These are phyloP conservation scores for Monilinia aucupariae DNA, from an alignment of 2,329 filamentous ascomycete genomes.

Conservation along the genomic window DNA sequence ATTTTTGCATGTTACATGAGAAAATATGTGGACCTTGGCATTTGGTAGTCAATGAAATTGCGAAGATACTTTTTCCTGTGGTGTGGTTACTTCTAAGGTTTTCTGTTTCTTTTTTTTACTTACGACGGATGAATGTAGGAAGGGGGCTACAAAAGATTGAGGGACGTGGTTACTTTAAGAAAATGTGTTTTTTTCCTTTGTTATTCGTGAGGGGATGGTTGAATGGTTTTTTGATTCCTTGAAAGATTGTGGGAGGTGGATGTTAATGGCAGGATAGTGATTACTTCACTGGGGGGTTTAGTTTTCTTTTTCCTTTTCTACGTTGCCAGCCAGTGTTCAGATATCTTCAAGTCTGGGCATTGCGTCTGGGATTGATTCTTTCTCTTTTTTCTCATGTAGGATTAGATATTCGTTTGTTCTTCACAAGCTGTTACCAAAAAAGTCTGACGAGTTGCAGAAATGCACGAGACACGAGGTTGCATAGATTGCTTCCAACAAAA, in stretches of 20 bases:
- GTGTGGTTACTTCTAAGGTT: not conserved
- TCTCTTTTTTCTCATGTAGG: not conserved
- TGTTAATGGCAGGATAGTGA: not conserved
- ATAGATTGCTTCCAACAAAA: not conserved
- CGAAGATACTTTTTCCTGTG: not conserved
- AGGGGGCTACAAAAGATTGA: not conserved
- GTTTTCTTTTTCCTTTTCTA: not conserved
- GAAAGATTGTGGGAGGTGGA: not conserved
- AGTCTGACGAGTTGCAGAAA: not conserved
- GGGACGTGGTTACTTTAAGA: not conserved
- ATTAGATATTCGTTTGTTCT: slow-evolving; percentile 35
- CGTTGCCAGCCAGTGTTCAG: not conserved
- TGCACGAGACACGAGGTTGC: not conserved
- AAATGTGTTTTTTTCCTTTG: not conserved
- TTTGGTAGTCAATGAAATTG: not conserved
- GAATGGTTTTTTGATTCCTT: not conserved
- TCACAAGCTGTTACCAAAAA: not conserved
- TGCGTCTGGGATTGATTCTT: not conserved
- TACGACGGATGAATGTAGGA: not conserved
- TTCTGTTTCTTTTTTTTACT: not conserved
- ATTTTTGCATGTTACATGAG: not conserved
- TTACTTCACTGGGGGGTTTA: not conserved
- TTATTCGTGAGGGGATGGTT: not conserved
- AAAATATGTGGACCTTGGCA: not conserved
- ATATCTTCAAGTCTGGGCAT: not conserved